Conservation (phyloP, 1,284 basidiomycete species). For the Boletus chippewaensis region DNA sequence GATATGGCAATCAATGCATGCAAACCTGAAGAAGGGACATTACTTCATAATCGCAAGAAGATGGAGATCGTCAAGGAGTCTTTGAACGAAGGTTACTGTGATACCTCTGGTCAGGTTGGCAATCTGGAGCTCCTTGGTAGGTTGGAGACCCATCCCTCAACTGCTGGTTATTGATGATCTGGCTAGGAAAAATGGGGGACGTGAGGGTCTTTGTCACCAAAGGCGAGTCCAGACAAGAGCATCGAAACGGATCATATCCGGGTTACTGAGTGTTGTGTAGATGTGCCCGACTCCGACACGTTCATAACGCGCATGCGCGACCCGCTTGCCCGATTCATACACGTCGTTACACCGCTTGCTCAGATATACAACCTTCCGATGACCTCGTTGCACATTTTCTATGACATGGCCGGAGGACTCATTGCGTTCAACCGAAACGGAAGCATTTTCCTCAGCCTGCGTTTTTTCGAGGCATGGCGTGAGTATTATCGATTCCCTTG, state of each 20-base stretch:
- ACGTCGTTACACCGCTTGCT: conserved; percentile 51
- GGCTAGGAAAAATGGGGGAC: conserved; percentile 52
- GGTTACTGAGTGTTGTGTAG: conserved; percentile 31
- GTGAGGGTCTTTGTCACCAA: conserved; percentile 65
- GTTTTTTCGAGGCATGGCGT: conserved; percentile 89
- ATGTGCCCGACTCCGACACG: conserved; percentile 44
- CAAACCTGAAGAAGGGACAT: conserved; percentile 57
- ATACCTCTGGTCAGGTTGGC: conserved; percentile 62
- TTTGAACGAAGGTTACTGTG: conserved; percentile 76
- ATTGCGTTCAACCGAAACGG: conserved; percentile 95
- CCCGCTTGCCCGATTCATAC: conserved; percentile 61
- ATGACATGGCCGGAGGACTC: conserved; percentile 71
- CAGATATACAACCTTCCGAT: conserved; percentile 59
- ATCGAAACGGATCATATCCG: not conserved
- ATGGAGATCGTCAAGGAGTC: conserved; percentile 74
- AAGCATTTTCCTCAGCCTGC: conserved; percentile 84
- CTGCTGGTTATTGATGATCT: not conserved
- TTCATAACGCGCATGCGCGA: conserved; percentile 51
- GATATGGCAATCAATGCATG: conserved; percentile 76
- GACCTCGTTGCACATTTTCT: conserved; percentile 80
- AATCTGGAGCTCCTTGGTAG: conserved; percentile 59
- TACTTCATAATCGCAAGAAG: conserved; percentile 57
- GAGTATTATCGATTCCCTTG: conserved; percentile 25
- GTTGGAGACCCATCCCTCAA: conserved; percentile 1
- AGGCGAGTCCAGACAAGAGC: conserved; percentile 38